Base-by-base conservation (phyloP, 1,284 basidiomycete species). In the Apiotrichum domesticum region DNA sequence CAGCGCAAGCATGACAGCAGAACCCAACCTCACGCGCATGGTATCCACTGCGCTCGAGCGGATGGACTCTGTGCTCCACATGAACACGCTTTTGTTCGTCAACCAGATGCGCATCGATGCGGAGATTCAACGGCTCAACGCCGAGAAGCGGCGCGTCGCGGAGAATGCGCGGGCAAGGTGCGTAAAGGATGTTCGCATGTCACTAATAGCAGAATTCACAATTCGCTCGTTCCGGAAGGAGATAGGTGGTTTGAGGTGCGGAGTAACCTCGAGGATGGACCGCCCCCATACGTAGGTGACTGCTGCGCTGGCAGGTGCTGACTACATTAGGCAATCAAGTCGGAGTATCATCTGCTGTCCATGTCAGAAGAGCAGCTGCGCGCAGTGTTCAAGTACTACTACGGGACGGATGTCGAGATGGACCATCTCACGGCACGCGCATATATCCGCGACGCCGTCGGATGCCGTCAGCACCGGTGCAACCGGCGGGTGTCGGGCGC, bases 61-160 rank as follows among this genome's bases (percentile, higher is more conserved):
- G 21, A 49, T 49, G 47, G 47, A 49, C 35, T 35, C 47, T 6
- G 47, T 49, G 15, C 47, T 49, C 15, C 35, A 49, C 15, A 49
- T 49, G 47, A 49, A 49, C 47, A 49, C 47, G 21, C 35, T 49
- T 4, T 35, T 49, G 35, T 49, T 49, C 21, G 47, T 49, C 35
- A 49, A 49, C 47, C 47, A 49, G 35, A 49, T 49, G 47, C 47
- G 47, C 15, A 37, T 49, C 8, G 47, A 49, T 39, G n/a, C 34
- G 15, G 47, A 49, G 21, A 32, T 49, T 5, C 47, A 49, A 40
- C n/a, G 14, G 37, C 37, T 49, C 47, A 49, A 49, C 21, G 15
- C 47, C 4, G n/a, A n/a, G 7, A 39, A 40, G 21, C 47, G 47
- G 15, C 37, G 14, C 35, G 32, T 40, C 29, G 47, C 47, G 11